phyloP scores from a whole-genome alignment of 2,329 filamentous ascomycete species.

The Pseudophaeomoniella oleicola region DNA sequence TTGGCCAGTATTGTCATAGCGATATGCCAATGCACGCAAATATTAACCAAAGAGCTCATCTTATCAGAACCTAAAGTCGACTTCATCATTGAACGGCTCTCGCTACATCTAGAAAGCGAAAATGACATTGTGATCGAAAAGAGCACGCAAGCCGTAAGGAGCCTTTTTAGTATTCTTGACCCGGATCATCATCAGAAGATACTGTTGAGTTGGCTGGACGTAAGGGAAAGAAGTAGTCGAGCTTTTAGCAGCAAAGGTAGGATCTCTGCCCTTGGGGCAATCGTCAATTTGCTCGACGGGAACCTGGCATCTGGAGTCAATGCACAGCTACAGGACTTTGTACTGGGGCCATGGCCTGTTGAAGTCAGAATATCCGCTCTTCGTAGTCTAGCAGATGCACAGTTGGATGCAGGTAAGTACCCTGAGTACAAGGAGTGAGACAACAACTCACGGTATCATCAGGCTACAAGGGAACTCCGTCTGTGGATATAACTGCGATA shows the following conservation, averaged over 20 bases:
- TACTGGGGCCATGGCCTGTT: slow-evolving; percentile 8
- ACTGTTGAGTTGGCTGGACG: slow-evolving; percentile 23
- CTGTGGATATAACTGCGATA: not conserved
- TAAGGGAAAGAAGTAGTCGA: slow-evolving; percentile 20
- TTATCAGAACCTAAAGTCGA: not conserved
- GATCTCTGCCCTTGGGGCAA: slow-evolving; percentile 25
- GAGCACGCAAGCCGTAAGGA: slow-evolving; percentile 23
- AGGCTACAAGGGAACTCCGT: too few relatives aligned
- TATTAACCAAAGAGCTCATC: not conserved
- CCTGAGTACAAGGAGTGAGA: too few relatives aligned
- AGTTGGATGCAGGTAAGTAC: too few relatives aligned
- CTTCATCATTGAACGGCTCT: not conserved
- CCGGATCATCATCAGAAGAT: slow-evolving; percentile 17
- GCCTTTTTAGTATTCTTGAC: slow-evolving; percentile 23
- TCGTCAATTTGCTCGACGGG: not conserved
- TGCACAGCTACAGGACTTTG: slow-evolving; percentile 5
- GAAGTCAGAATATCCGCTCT: slow-evolving; percentile 12
- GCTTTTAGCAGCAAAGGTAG: slow-evolving; percentile 26
- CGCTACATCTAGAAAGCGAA: slow-evolving; percentile 13
- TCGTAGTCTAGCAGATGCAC: not conserved
- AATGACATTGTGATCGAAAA: slow-evolving; percentile 22
- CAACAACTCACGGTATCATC: too few relatives aligned
- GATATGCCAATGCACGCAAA: not conserved
- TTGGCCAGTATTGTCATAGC: not conserved
- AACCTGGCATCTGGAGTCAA: slow-evolving; percentile 3